These are phyloP conservation scores for Myotisia sp. DNA, from an alignment of 2,329 filamentous ascomycete species.

Conservation along the genomic window DNA sequence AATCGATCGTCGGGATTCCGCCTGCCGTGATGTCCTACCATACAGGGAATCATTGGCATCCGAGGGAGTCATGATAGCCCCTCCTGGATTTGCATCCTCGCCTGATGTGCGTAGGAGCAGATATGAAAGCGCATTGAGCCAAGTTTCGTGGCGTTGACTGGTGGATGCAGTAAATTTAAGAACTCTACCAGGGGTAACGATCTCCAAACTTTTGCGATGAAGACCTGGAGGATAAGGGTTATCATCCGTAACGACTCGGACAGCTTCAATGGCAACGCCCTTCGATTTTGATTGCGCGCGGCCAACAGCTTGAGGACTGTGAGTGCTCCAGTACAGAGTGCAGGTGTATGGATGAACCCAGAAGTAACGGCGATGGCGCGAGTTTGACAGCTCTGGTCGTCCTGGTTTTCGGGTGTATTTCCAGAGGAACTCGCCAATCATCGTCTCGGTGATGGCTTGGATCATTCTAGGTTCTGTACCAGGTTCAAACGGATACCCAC, in stretches of 20 bases:
- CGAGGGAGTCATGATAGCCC: slow-evolving; percentile 42
- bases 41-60: slow-evolving; percentile 55
- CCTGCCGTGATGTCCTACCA: slow-evolving; percentile 40
- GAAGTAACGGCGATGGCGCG: slow-evolving; percentile 88
- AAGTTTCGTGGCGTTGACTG: slow-evolving; percentile 88
- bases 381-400: slow-evolving; percentile 70
- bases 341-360: slow-evolving; percentile 98
- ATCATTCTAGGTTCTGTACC: slow-evolving; percentile 94
- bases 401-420: slow-evolving; percentile 95
- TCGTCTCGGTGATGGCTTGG: slow-evolving; percentile 95
- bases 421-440: slow-evolving; percentile 98
- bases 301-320: slow-evolving; percentile 68
- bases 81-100: slow-evolving; percentile 46
- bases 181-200: slow-evolving; percentile 73
- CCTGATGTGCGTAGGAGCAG: slow-evolving; percentile 62
- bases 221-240: slow-evolving; percentile 91
- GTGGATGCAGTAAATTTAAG: slow-evolving; percentile 93
- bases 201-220: slow-evolving; percentile 82
- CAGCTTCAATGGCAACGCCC: slow-evolving; percentile 85
- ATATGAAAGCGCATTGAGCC: slow-evolving; percentile 95
- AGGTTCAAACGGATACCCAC: slow-evolving; percentile 47
- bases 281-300: slow-evolving; percentile 64
- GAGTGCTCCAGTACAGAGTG: slow-evolving; percentile 91
- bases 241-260: slow-evolving; percentile 82
- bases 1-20: slow-evolving; percentile 45